Conservation (phyloP, 1,284 basidiomycete species). For the Wallemia ichthyophaga region DNA sequence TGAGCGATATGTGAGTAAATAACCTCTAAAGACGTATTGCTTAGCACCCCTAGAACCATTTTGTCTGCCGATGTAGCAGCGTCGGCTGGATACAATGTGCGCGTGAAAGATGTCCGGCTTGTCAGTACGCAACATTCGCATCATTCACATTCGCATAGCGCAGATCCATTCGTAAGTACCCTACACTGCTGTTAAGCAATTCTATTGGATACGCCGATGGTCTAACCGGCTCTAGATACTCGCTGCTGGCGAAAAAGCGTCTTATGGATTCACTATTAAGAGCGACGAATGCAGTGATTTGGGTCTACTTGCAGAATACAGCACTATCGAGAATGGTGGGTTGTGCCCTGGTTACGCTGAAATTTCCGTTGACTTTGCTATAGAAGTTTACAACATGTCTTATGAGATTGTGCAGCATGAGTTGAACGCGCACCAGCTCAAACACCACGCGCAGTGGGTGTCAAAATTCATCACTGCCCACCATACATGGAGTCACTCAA, state of each 20-base stretch:
- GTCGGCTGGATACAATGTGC: neutral
- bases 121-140: too few relatives aligned
- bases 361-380: neutral
- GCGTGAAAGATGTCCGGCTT: neutral
- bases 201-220: too few relatives aligned
- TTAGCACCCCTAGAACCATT: too few relatives aligned
- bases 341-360: neutral
- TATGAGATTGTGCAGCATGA: neutral
- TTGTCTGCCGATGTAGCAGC: neutral
- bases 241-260: neutral
- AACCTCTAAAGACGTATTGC: too few relatives aligned
- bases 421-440: neutral
- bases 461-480: neutral
- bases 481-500: neutral
- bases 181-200: too few relatives aligned
- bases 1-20: neutral
- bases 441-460: neutral
- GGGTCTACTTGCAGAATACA: neutral
- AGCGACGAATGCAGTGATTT: neutral
- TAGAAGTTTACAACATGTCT: neutral
- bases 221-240: too few relatives aligned
- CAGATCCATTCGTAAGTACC: too few relatives aligned
- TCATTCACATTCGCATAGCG: too few relatives aligned
- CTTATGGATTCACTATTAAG: neutral
- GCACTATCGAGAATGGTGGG: neutral